Evolutionary conservation across 2,329 filamentous ascomycete species (phyloP), one percentile per base, ranked within the genome.

Genomic region (Fusarium vanettenii): DNA sequence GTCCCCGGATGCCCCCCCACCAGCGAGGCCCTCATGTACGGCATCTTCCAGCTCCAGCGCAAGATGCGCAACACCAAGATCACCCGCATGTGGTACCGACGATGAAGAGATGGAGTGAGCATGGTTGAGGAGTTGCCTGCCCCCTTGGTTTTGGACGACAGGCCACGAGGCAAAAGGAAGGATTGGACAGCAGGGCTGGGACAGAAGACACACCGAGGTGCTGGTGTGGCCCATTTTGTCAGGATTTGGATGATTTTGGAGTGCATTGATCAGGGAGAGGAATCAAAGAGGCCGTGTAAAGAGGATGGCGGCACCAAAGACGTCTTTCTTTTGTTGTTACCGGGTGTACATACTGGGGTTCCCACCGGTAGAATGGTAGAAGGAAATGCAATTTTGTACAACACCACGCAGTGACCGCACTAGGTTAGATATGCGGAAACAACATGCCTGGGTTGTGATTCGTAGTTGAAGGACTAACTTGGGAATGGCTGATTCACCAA

Each of bases 21-120:
- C 13, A 86, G 84, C 67, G 89, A 91, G 82, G 89, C 89, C n/a
- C 81, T 92, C 71, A 90, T 91, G 89, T 91, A 91, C 81, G 88
- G 92, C 11, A 92, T 95, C 80, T 93, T 95, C 84, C 91, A 93
- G 83, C 83, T 95, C 67, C 92, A 95, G 85, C 91, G 91, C 82
- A 94, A 94, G 88, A 93, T 94, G 88, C 86, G 92, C 61, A 85
- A 88, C 75, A 89, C 88, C 65, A 85, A 85, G 79, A 89, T 89
- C 69, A 88, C 86, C 27, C 80, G 87, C 61, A 89, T 89, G 85
- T 90, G 89, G 89, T 90, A 90, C 81, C 84, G 89, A 79, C 87
- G 89, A 84, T 90, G 86, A 79, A 76, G 56, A 41, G 56, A n/a
- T 60, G 56, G 56, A 41, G 56, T 14, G 35, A 41, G 16, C 22